A percentile compares a stretch with the other conserved stretches of the same genome.
These are phyloP conservation scores for Lachancea fermentati DNA, from an alignment of 805 yeast genomes.

Conservation along the genomic window DNA sequence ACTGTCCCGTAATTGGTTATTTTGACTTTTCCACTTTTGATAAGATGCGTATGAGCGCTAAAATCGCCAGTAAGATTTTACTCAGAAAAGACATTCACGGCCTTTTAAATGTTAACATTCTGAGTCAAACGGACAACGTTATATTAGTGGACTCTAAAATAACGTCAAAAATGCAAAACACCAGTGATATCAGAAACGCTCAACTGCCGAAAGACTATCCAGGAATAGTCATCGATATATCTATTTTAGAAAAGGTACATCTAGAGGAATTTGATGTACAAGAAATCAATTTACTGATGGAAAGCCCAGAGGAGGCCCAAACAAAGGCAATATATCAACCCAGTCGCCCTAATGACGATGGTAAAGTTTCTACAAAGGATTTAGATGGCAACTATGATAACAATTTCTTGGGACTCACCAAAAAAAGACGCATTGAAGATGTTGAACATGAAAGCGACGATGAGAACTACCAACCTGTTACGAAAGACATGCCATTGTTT, in stretches of 20 bases:
- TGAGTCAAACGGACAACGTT: slow-evolving; percentile 34
- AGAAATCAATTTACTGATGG: slow-evolving; percentile 26
- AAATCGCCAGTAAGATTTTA: slow-evolving; percentile 47
- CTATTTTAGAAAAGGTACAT: slow-evolving; percentile 32
- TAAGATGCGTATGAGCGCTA: slow-evolving; percentile 44
- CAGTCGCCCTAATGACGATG: neutral
- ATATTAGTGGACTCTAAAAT: slow-evolving; percentile 21
- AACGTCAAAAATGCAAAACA: slow-evolving; percentile 3
- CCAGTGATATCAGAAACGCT: slow-evolving; percentile 6
- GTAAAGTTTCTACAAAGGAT: too few relatives aligned
- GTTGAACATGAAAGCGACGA: neutral
- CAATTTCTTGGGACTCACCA: too few relatives aligned
- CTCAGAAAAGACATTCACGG: slow-evolving; percentile 52
- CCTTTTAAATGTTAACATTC: slow-evolving; percentile 40
- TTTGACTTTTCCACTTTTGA: slow-evolving; percentile 47
- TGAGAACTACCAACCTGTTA: slow-evolving; percentile 7
- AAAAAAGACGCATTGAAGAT: neutral
- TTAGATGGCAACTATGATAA: too few relatives aligned
- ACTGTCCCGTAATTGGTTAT: slow-evolving; percentile 37
- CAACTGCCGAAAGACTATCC: slow-evolving; percentile 34
- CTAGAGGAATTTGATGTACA: slow-evolving; percentile 19
- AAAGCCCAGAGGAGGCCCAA: slow-evolving; percentile 11
- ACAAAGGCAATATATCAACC: slow-evolving; percentile 3
- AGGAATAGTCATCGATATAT: slow-evolving; percentile 38
- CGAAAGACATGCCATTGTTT: slow-evolving; percentile 12